Conservation (phyloP, 2,329 filamentous ascomycete species). For the Neonectria ditissima region DNA sequence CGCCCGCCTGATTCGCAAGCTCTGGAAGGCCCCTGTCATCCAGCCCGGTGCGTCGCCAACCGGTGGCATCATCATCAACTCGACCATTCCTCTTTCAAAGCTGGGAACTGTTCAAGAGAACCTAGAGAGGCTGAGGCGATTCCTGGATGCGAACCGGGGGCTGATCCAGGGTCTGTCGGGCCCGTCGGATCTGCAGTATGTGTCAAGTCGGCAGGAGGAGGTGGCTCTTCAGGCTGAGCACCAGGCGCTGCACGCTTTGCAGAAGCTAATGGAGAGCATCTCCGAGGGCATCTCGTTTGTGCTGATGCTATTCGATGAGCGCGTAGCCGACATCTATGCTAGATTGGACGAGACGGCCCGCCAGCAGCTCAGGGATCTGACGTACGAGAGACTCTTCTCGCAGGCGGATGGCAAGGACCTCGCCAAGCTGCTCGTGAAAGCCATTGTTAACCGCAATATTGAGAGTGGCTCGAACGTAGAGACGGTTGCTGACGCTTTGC, state of each 20-base stretch:
- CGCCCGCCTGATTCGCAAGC: slow-evolving; percentile 84
- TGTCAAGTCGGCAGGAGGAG: slow-evolving; percentile 87
- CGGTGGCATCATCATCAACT: slow-evolving; percentile 72
- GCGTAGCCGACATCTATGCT: slow-evolving; percentile 86
- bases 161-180: slow-evolving; percentile 96
- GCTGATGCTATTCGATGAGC: slow-evolving; percentile 92
- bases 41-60: slow-evolving; percentile 62
- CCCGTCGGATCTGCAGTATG: slow-evolving; percentile 83
- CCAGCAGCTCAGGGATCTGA: slow-evolving; percentile 78
- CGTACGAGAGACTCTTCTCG: slow-evolving; percentile 89
- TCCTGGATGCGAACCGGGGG: slow-evolving; percentile 86
- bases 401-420: slow-evolving; percentile 83
- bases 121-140: slow-evolving; percentile 81
- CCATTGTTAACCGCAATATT: slow-evolving; percentile 98
- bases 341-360: slow-evolving; percentile 78
- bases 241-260: slow-evolving; percentile 86
- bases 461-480: slow-evolving; percentile 97
- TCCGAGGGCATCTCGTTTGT: slow-evolving; percentile 98
- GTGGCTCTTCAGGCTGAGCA: slow-evolving; percentile 94
- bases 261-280: slow-evolving; percentile 88
- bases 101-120: slow-evolving; percentile 83
- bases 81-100: slow-evolving; percentile 75
- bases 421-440: slow-evolving; percentile 94
- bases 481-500: slow-evolving; percentile 93
- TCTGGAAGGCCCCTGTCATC: slow-evolving; percentile 88